A percentile compares a stretch with the other conserved stretches of the same genome.
Conservation (phyloP, 768 basidiomycete genomes). For the Trametes cingulata region DNA sequence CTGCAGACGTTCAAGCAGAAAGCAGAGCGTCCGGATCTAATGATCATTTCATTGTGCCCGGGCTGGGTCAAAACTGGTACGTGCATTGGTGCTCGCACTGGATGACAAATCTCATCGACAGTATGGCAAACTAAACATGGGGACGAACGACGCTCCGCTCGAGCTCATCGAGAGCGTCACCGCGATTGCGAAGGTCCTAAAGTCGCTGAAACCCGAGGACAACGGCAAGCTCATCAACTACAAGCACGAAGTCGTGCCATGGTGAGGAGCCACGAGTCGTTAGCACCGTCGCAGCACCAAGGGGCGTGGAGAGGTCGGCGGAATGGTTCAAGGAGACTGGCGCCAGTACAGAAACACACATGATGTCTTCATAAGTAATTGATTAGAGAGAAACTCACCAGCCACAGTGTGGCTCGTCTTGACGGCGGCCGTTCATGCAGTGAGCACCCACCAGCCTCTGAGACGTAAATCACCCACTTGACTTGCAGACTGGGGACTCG, state of each 20-base stretch:
- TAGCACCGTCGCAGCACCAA: too few relatives aligned
- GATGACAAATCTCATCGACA: too few relatives aligned
- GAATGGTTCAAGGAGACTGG: too few relatives aligned
- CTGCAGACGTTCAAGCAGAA: constrained; percentile 20
- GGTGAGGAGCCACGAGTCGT: constrained; percentile 1
- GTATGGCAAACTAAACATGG: constrained; percentile 6
- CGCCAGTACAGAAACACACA: too few relatives aligned
- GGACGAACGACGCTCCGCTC: constrained; percentile 16
- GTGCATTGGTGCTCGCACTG: constrained; percentile 11
- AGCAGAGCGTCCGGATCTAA: constrained; percentile 13
- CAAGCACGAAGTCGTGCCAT: constrained; percentile 2
- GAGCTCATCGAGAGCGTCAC: constrained; percentile 18
- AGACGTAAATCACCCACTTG: too few relatives aligned
- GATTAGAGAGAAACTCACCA: too few relatives aligned
- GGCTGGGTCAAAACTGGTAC: constrained; percentile 19
- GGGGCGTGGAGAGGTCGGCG: too few relatives aligned
- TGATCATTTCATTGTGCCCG: constrained; percentile 6
- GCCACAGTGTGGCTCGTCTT: too few relatives aligned
- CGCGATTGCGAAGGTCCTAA: constrained; percentile 7
- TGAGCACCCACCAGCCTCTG: too few relatives aligned
- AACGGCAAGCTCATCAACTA: constrained; percentile 8
- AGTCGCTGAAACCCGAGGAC: constrained; percentile 5
- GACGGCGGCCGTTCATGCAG: too few relatives aligned
- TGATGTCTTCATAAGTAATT: too few relatives aligned
- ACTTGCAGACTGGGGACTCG: too few relatives aligned